Evolutionary conservation across 306 rosid genomes (phyloP).

Genomic region (Neltuma alba): DNA sequence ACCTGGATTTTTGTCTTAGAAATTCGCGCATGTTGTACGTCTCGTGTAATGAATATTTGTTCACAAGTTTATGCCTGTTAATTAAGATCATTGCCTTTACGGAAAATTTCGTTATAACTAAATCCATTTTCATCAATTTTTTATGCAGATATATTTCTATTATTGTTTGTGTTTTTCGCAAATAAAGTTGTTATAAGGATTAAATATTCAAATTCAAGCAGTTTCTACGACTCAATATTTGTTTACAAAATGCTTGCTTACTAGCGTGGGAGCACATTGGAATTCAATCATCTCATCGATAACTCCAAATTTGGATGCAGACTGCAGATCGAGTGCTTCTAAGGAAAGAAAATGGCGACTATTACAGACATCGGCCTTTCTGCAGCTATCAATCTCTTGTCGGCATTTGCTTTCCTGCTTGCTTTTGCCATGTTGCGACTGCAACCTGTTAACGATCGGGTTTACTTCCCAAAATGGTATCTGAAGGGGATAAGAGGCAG

Average conservation of each 20-base stretch:
- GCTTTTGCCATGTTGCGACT: constrained; percentile 80
- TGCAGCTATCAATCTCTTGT: constrained; percentile 67
- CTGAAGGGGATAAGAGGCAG: constrained; percentile 84
- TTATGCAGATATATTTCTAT: neutral
- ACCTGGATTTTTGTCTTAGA: neutral
- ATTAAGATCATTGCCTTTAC: constrained; percentile 6
- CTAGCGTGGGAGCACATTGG: too few relatives aligned
- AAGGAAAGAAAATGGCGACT: constrained; percentile 63
- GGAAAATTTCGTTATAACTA: neutral
- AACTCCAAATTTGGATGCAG: constrained; percentile 25
- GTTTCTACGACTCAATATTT: neutral
- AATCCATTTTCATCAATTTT: neutral
- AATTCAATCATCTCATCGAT: too few relatives aligned
- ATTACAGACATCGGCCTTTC: constrained; percentile 63
- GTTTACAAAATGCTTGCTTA: too few relatives aligned
- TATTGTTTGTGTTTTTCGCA: neutral
- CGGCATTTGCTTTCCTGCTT: constrained; percentile 64
- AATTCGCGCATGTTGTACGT: neutral
- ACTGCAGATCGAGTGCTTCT: constrained; percentile 31
- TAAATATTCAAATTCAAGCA: neutral
- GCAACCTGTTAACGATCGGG: constrained; percentile 85
- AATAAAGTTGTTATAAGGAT: neutral
- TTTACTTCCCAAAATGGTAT: constrained; percentile 96
- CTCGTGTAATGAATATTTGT: constrained; percentile 2
- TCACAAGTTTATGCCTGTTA: constrained; percentile 13